Evolutionary conservation across 1,284 basidiomycete species (phyloP).

Genomic region (Pseudozyma pruni): DNA sequence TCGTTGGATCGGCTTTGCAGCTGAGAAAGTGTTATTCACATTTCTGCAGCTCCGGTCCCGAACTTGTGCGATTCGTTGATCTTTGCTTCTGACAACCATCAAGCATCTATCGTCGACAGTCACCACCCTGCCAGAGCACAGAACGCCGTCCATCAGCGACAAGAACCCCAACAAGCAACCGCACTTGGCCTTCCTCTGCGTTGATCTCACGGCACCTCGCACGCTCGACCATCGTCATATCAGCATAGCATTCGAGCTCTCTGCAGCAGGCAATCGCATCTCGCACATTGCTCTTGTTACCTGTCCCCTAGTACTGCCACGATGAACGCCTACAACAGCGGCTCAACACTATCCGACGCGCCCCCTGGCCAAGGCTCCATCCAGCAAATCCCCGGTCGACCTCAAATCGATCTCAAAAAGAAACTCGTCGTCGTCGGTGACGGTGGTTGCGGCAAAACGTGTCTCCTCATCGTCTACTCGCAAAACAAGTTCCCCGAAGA

Average conservation of each 20-base stretch:
- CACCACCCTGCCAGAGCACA: too few species aligned
- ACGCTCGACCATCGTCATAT: neutral
- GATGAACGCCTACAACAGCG: constrained; percentile 48
- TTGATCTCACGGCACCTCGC: too few species aligned
- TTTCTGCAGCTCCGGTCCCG: too few species aligned
- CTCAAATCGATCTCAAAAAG: constrained; percentile 60
- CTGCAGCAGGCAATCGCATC: neutral
- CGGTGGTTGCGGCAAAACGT: constrained; percentile 86
- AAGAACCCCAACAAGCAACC: too few species aligned
- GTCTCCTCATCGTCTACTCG: constrained; percentile 78
- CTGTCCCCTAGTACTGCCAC: neutral
- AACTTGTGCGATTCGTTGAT: too few species aligned
- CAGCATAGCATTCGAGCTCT: neutral
- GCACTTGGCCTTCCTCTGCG: too few species aligned
- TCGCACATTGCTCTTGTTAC: too few species aligned
- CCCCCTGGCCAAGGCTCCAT: constrained; percentile 48
- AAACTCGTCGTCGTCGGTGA: constrained; percentile 75
- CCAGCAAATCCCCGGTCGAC: constrained; percentile 44
- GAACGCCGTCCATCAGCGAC: too few species aligned
- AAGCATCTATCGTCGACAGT: too few species aligned
- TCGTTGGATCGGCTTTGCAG: too few species aligned
- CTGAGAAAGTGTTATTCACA: too few species aligned
- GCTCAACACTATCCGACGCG: constrained; percentile 44
- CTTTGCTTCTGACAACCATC: too few species aligned
- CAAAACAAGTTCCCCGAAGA: constrained; percentile 98